Percentiles rank a stretch among this genome's conserved stretches.
Conservation (phyloP, 345 rosid species). For the Arabidopsis arenosa region DNA sequence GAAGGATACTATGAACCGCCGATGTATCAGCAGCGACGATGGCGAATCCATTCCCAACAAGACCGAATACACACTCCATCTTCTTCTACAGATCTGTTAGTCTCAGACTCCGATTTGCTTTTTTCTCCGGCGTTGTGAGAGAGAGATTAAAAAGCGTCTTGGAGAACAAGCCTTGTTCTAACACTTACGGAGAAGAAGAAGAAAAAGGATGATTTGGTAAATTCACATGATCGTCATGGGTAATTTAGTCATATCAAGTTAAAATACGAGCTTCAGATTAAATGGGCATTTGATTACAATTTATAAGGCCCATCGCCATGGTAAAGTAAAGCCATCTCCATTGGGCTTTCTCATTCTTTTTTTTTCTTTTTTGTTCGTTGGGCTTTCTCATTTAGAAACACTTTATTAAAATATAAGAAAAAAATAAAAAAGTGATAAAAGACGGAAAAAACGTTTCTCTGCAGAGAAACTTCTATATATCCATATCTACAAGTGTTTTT, state of each 20-base stretch:
- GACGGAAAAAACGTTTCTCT: too few species aligned
- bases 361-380: too few species aligned
- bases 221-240: background rate
- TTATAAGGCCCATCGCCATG: background rate
- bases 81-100: slow-evolving; percentile 40
- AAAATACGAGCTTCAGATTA: background rate
- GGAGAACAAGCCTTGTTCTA: slow-evolving; percentile 32
- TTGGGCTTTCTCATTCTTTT: too few species aligned
- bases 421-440: too few species aligned
- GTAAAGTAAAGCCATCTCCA: too few species aligned
- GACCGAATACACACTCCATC: slow-evolving; percentile 94
- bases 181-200: background rate
- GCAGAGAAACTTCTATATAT: too few species aligned
- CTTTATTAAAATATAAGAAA: too few species aligned
- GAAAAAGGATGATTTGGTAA: slow-evolving; percentile 20
- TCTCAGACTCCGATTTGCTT: background rate
- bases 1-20: slow-evolving; percentile 88
- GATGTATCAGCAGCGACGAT: slow-evolving; percentile 87
- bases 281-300: slow-evolving; percentile 3
- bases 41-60: slow-evolving; percentile 88
- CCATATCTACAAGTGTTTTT: too few species aligned
- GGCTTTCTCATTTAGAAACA: too few species aligned
- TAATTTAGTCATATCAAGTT: background rate
- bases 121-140: slow-evolving; percentile 26
- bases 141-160: slow-evolving; percentile 31